Percentiles rank a stretch among this genome's conserved stretches.
Conservation (phyloP, 257 asterid genomes). For the Scutellaria barbata region DNA sequence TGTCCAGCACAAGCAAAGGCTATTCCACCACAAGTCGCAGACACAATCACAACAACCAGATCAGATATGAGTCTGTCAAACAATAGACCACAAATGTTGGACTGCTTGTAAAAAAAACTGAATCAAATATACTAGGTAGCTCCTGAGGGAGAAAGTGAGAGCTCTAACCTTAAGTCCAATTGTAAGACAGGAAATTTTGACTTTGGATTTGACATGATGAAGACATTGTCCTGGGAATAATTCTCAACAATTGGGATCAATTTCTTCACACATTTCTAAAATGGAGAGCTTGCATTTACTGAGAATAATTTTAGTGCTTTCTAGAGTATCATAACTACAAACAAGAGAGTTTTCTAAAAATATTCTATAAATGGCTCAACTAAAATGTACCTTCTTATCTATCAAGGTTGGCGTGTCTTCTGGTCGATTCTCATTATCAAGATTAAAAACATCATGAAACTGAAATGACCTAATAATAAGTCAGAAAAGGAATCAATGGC, state of each 20-base stretch:
- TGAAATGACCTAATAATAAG: slow-evolving; percentile 62
- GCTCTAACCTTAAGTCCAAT: slow-evolving; percentile 76
- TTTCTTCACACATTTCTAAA: slow-evolving; percentile 27
- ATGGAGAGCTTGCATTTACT: slow-evolving; percentile 27
- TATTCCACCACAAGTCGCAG: slow-evolving; percentile 94
- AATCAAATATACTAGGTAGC: slow-evolving; percentile 8
- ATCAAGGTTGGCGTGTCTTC: slow-evolving; percentile 82
- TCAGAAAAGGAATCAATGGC: slow-evolving; percentile 38
- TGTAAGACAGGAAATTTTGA: slow-evolving; percentile 78
- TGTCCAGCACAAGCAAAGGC: slow-evolving; percentile 90
- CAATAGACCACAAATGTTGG: slow-evolving; percentile 30
- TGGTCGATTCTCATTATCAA: slow-evolving; percentile 69
- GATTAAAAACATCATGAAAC: slow-evolving; percentile 72
- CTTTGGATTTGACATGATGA: slow-evolving; percentile 80
- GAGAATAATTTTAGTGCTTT: slow-evolving; percentile 20
- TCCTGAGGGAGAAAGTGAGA: slow-evolving; percentile 31
- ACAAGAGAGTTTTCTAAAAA: slow-evolving; percentile 18
- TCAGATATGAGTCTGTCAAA: slow-evolving; percentile 78
- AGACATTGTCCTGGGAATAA: slow-evolving; percentile 70
- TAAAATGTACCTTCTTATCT: slow-evolving; percentile 61
- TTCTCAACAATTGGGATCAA: slow-evolving; percentile 37
- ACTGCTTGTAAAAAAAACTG: slow-evolving; percentile 20
- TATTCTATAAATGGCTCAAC: slow-evolving; percentile 24
- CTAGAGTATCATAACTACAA: slow-evolving; percentile 24
- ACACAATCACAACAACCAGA: slow-evolving; percentile 82